phyloP scores from a whole-genome alignment of 805 yeast genomes.

The Yarrowia keelungensis region DNA sequence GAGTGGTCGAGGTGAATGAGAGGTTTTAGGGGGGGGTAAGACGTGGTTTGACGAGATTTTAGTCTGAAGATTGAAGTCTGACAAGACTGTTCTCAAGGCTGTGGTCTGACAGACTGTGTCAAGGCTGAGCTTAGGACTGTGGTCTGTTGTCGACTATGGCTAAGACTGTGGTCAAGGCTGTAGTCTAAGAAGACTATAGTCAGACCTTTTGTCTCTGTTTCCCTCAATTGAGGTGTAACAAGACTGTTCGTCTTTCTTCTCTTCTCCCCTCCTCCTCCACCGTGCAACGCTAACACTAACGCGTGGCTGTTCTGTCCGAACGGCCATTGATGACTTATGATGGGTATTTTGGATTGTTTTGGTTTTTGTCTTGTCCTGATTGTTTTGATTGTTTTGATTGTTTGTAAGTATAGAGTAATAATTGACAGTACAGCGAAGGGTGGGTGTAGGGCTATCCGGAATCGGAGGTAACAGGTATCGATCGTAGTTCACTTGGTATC shows the following conservation, averaged over 20 bases:
- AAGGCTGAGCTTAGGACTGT: too few species aligned
- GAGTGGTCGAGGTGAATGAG: constrained; percentile 56
- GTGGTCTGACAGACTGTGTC: too few species aligned
- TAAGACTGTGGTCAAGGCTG: too few species aligned
- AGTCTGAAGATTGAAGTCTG: too few species aligned
- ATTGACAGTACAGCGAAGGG: not conserved
- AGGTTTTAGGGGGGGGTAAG: not conserved
- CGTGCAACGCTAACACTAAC: constrained; percentile 30
- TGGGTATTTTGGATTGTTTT: constrained; percentile 28
- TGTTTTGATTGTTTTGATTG: constrained; percentile 19
- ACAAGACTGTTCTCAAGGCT: not conserved
- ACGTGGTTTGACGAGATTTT: not conserved
- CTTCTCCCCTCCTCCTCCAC: not conserved
- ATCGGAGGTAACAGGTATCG: too few species aligned
- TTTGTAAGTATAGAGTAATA: constrained; percentile 32
- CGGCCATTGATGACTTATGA: constrained; percentile 37
- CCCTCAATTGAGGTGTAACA: not conserved
- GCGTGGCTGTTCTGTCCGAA: constrained; percentile 18
- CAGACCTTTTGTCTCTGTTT: too few species aligned
- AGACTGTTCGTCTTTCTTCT: not conserved
- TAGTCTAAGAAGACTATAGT: too few species aligned
- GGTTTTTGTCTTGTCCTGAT: constrained; percentile 8
- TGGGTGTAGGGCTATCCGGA: too few species aligned
- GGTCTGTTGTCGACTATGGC: too few species aligned
- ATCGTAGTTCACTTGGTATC: not conserved